phyloP scores from a whole-genome alignment of 805 yeast genomes.

The Lachancea sp. region DNA sequence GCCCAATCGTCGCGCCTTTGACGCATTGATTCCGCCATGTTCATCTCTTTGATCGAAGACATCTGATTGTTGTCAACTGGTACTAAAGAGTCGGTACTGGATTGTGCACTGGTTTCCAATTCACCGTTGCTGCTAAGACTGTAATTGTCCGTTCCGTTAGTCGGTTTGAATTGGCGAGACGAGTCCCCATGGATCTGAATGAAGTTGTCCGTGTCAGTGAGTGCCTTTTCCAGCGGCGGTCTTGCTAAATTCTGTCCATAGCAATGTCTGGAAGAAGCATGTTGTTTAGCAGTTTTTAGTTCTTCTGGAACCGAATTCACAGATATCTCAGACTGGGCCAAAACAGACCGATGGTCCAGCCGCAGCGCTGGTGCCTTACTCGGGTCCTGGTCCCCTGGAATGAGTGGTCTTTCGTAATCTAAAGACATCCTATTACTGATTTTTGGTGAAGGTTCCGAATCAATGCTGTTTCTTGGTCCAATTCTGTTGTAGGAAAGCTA shows the following conservation, averaged over 20 bases:
- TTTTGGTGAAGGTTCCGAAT: neutral
- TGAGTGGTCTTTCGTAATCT: conserved; percentile 21
- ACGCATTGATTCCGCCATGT: conserved; percentile 13
- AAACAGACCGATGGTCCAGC: neutral
- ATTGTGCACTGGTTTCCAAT: conserved; percentile 1
- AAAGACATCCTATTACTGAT: too few species aligned
- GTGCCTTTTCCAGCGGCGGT: conserved; percentile 23
- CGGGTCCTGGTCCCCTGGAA: conserved; percentile 27
- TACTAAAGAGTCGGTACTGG: neutral
- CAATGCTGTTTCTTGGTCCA: neutral
- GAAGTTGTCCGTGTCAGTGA: conserved; percentile 30
- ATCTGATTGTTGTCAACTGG: neutral
- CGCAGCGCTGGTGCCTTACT: conserved; percentile 10
- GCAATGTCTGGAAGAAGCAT: conserved; percentile 5
- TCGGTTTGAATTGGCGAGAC: conserved; percentile 1
- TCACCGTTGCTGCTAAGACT: conserved; percentile 5
- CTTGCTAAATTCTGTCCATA: conserved; percentile 7
- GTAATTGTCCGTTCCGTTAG: conserved; percentile 5
- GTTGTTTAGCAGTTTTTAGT: neutral
- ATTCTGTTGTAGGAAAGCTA: neutral
- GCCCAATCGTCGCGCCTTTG: conserved; percentile 42
- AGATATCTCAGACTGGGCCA: conserved; percentile 4
- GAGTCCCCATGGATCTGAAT: conserved; percentile 17
- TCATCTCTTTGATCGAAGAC: conserved; percentile 6
- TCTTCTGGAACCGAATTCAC: conserved; percentile 6